Evolutionary conservation across 352 stramenopile species (phyloP).

Genomic region (Thraustotheca clavata): DNA sequence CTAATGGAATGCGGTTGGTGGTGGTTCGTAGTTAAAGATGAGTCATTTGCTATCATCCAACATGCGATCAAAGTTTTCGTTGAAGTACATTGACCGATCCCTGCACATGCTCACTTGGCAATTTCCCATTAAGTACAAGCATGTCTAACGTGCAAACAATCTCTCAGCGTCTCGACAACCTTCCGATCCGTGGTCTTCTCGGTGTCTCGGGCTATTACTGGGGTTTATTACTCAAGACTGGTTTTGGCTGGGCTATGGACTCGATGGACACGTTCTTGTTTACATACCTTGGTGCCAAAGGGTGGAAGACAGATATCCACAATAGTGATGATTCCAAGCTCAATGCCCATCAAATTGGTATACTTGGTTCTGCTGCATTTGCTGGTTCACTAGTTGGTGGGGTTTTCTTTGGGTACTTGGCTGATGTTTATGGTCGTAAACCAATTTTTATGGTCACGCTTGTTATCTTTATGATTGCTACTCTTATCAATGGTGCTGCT

Average conservation of each 20-base stretch:
- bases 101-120: background rate
- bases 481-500: constrained; percentile 37
- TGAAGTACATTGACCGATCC: too few species aligned
- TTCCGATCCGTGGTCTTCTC: constrained; percentile 27
- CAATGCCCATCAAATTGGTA: constrained; percentile 27
- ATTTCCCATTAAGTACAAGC: background rate
- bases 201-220: constrained; percentile 68
- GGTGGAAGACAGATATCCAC: background rate
- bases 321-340: background rate
- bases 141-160: constrained; percentile 37
- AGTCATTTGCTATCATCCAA: too few species aligned
- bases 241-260: constrained; percentile 64
- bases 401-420: constrained; percentile 48
- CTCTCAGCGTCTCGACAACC: constrained; percentile 51
- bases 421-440: constrained; percentile 53
- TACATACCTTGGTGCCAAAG: constrained; percentile 32
- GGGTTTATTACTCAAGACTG: constrained; percentile 50
- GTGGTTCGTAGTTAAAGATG: too few species aligned
- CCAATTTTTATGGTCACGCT: constrained; percentile 64
- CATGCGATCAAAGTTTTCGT: too few species aligned
- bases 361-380: constrained; percentile 46
- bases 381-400: constrained; percentile 55
- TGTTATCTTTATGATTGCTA: constrained; percentile 44
- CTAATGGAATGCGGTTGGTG: too few species aligned
- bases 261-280: constrained; percentile 72